A percentile compares a stretch with the other conserved stretches of the same genome.
Evolutionary conservation across 129 eudicot species (phyloP).

Genomic region (Flaveria robusta): DNA sequence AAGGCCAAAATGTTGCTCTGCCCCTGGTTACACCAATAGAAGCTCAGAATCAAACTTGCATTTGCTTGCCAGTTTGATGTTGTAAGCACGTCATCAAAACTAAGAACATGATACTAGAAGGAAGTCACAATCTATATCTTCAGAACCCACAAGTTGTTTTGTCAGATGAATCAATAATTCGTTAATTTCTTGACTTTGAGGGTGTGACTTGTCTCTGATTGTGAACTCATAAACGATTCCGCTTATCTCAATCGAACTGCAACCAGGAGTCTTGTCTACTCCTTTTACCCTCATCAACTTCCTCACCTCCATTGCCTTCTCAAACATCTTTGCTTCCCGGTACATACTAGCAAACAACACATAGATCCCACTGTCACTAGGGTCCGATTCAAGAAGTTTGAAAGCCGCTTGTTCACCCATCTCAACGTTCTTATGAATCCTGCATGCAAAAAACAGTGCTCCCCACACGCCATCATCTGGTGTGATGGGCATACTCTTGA

Average conservation of each 20-base stretch:
- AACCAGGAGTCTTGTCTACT: slow-evolving; percentile 75
- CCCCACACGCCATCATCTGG: slow-evolving; percentile 79
- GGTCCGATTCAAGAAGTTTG: slow-evolving; percentile 67
- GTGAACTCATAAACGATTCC: slow-evolving; percentile 57
- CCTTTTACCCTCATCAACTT: slow-evolving; percentile 65
- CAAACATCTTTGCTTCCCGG: slow-evolving; percentile 65
- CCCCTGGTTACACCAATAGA: not conserved
- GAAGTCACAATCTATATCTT: slow-evolving; percentile 23
- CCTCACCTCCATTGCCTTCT: slow-evolving; percentile 57
- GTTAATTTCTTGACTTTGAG: slow-evolving; percentile 47
- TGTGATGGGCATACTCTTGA: slow-evolving; percentile 56
- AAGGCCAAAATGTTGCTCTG: no score
- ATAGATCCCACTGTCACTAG: slow-evolving; percentile 66
- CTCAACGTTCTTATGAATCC: slow-evolving; percentile 54
- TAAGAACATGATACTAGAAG: not conserved
- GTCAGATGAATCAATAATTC: slow-evolving; percentile 50
- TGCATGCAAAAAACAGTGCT: slow-evolving; percentile 68
- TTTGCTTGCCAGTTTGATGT: not conserved
- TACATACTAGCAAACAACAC: slow-evolving; percentile 75
- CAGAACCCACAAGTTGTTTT: slow-evolving; percentile 44
- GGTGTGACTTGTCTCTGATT: slow-evolving; percentile 64
- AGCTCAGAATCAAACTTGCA: not conserved
- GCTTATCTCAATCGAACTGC: slow-evolving; percentile 70
- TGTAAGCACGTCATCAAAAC: not conserved
- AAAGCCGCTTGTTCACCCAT: slow-evolving; percentile 66